Percentiles rank a stretch among this genome's conserved stretches.
phyloP scores from a whole-genome alignment of 768 basidiomycete species.

The Mycena galopus region DNA sequence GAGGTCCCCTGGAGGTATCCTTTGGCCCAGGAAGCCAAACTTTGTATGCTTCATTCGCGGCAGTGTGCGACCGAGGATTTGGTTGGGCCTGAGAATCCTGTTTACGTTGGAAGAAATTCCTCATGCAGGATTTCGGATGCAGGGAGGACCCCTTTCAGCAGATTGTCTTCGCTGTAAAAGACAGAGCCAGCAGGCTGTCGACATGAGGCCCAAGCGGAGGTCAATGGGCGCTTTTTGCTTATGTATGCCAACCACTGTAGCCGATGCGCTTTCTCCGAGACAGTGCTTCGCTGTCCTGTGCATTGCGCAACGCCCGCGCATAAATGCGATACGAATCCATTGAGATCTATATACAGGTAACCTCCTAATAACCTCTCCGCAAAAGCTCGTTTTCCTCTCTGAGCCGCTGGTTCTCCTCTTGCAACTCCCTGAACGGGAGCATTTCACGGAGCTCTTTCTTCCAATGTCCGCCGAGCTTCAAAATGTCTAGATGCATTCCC shows the following conservation, averaged over 20 bases:
- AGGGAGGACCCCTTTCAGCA: slow-evolving; percentile 5
- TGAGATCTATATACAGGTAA: background rate
- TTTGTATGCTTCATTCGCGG: slow-evolving; percentile 31
- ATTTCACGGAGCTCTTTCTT: slow-evolving; percentile 70
- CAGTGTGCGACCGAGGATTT: slow-evolving; percentile 16
- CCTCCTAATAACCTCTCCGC: slow-evolving; percentile 54
- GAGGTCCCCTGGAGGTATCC: slow-evolving; percentile 3
- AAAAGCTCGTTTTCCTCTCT: slow-evolving; percentile 77
- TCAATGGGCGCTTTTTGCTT: slow-evolving; percentile 32
- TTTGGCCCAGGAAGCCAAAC: slow-evolving; percentile 33
- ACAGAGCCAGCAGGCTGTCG: slow-evolving; percentile 32
- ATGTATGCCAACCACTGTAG: slow-evolving; percentile 2
- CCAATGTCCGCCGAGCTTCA: slow-evolving; percentile 80
- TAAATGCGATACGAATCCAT: slow-evolving; percentile 9
- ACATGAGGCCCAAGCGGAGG: slow-evolving; percentile 35
- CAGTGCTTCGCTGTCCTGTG: too few relatives aligned
- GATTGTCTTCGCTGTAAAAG: slow-evolving; percentile 33
- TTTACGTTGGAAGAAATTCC: slow-evolving; percentile 37
- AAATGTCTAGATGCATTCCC: slow-evolving; percentile 79
- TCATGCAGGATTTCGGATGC: slow-evolving; percentile 23
- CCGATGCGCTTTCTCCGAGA: background rate
- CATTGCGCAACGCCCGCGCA: background rate
- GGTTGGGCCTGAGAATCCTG: slow-evolving; percentile 26
- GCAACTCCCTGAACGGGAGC: slow-evolving; percentile 68
- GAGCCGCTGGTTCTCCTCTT: slow-evolving; percentile 76